Conservation (phyloP, 75 land plant species). For the Selaginella tamariscina region DNA sequence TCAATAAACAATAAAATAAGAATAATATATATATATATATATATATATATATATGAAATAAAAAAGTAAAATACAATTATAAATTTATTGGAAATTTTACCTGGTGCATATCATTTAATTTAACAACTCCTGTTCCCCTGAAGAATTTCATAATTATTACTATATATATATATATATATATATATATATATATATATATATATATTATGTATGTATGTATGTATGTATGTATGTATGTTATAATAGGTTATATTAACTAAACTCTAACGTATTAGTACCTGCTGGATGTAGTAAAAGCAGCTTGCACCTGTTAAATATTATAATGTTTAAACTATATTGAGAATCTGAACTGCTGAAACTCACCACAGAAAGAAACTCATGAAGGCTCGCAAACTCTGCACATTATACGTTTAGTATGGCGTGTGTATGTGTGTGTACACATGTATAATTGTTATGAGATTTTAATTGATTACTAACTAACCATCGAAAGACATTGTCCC, state of each 20-base stretch:
- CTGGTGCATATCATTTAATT: neutral
- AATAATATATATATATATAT: neutral
- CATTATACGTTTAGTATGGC: too few relatives aligned
- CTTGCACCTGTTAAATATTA: neutral
- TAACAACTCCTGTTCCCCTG: neutral
- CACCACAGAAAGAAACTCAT: conserved; percentile 25
- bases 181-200: neutral
- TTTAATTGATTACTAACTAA: too few relatives aligned
- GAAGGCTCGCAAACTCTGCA: conserved; percentile 30
- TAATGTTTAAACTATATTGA: neutral
- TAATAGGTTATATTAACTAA: too few relatives aligned
- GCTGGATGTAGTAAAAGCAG: neutral
- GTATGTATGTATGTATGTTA: too few relatives aligned
- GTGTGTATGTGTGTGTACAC: too few relatives aligned
- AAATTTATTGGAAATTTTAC: neutral
- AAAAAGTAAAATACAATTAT: neutral
- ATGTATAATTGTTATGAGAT: conserved; percentile 6
- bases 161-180: too few relatives aligned
- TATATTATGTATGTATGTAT: too few relatives aligned
- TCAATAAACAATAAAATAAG: neutral
- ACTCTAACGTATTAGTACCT: too few relatives aligned
- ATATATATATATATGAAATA: neutral
- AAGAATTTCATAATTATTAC: neutral
- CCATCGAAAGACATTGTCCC: conserved; percentile 32
- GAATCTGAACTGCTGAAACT: neutral